Base-by-base conservation (phyloP, 2,329 filamentous ascomycete species). In the Amauroascus verrucosus region DNA sequence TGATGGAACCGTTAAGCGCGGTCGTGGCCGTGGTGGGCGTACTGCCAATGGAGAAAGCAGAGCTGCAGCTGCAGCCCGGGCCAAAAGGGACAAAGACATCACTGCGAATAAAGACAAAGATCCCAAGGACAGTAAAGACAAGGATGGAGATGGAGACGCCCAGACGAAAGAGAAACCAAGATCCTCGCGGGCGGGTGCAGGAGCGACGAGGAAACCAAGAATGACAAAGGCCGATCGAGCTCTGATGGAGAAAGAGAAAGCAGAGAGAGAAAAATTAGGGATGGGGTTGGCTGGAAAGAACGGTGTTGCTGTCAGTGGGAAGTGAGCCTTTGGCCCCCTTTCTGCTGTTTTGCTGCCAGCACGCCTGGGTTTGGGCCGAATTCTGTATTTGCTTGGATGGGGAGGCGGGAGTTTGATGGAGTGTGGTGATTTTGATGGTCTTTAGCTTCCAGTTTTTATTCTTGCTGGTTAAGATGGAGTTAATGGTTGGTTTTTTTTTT, bases 1-100 rank as follows among this genome's bases (percentile, higher is more conserved):
- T 43, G 85, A 90, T 63, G 86, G 84, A 24, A 82, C 82, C 47
- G 81, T 85, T 54, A 86, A 86, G 69, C 69, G 72, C 43, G 78
- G 78, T 30, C 75, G 79, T 50, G 80, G 77, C 20, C 73, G 76
- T 55, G 75, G 72, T 45, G 75, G 72, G 43, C 72, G 75, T 40
- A 73, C 22, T 4, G 30, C 40, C 4, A 49, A 38, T 11, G 54
- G 48, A 26, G 37, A 48, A 48, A 52, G 37, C 16, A 43, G 49
- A 40, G 48, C 50, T 2, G 56, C 48, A 4, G 46, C 51, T 14
- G 22, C 55, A 1, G 28, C 53, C 9, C 30, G 44, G n/a, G 43
- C 43, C 7, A 30, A 41, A 11, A 38, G 13, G 35, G 49, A 50
- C 16, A 45, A 46, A 40, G 50, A 46, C 6, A 32, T 24, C 1